phyloP scores from a whole-genome alignment of 169 alveolate genomes.

The Plasmodium gonderi region DNA sequence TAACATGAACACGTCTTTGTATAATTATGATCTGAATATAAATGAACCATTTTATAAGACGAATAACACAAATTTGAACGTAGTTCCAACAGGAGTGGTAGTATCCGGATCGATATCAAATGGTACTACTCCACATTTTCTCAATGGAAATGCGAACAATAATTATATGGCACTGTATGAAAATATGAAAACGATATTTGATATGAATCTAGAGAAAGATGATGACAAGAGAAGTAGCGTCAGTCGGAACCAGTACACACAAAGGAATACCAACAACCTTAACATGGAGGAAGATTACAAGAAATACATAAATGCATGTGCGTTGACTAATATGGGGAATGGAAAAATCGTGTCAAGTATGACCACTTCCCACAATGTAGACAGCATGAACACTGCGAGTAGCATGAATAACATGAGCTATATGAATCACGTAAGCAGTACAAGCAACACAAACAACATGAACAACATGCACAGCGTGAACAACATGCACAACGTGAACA shows the following conservation, averaged over 20 bases:
- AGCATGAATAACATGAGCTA: too few species aligned
- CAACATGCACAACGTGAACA: not conserved
- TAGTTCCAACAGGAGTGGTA: not conserved
- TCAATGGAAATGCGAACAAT: not conserved
- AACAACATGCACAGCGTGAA: not conserved
- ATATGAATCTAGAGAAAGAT: not conserved
- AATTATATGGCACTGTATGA: constrained; percentile 1
- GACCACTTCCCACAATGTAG: too few species aligned
- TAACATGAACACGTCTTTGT: constrained; percentile 12
- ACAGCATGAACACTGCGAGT: too few species aligned
- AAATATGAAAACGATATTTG: not conserved
- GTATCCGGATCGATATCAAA: too few species aligned
- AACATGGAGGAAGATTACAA: constrained; percentile 6
- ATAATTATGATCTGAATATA: constrained; percentile 7
- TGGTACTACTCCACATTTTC: not conserved
- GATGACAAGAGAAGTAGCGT: not conserved
- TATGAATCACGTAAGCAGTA: not conserved
- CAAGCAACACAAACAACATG: not conserved
- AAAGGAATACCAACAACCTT: not conserved
- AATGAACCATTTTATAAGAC: constrained; percentile 1
- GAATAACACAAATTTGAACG: not conserved
- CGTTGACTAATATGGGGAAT: too few species aligned
- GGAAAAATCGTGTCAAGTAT: too few species aligned
- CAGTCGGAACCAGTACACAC: not conserved
- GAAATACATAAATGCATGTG: constrained; percentile 1